Conservation (phyloP, 176 grass and related monocot genomes). For the Ensete ventricosum region DNA sequence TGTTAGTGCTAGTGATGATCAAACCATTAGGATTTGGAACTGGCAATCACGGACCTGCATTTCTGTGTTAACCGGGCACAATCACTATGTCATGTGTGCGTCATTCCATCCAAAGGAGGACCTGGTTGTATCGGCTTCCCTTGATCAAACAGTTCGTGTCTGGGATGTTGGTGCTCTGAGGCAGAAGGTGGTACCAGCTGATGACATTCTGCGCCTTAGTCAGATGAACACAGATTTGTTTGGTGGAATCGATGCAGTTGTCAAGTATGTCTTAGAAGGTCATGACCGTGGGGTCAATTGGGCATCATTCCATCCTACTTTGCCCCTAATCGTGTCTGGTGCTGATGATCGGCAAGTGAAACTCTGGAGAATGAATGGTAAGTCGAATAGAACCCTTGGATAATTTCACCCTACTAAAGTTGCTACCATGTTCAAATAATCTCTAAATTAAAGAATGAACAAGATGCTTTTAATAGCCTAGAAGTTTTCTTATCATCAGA, state of each 20-base stretch:
- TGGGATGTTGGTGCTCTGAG: constrained; percentile 71
- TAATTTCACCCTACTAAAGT: too few species aligned
- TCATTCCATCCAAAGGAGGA: constrained; percentile 93
- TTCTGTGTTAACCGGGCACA: constrained; percentile 71
- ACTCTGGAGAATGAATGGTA: constrained; percentile 94
- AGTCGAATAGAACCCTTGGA: neutral
- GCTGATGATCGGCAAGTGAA: constrained; percentile 92
- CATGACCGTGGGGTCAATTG: constrained; percentile 91
- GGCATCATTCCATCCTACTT: constrained; percentile 73
- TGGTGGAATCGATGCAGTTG: constrained; percentile 72
- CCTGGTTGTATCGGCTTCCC: constrained; percentile 67
- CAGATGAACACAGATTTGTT: constrained; percentile 96
- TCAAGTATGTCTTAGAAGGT: constrained; percentile 85
- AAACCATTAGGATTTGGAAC: constrained; percentile 91
- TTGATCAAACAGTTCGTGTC: constrained; percentile 79
- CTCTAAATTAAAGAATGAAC: too few species aligned
- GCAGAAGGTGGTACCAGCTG: constrained; percentile 69
- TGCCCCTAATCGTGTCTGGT: constrained; percentile 78
- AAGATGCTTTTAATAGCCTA: too few species aligned
- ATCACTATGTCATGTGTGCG: constrained; percentile 95
- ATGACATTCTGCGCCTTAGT: constrained; percentile 63
- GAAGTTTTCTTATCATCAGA: too few species aligned
- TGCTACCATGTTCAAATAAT: too few species aligned
- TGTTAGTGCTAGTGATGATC: constrained; percentile 74
- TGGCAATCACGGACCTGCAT: constrained; percentile 86